Base-by-base conservation (phyloP, 2,329 filamentous ascomycete genomes). In the Aspergillus pseudoviridinutans region DNA sequence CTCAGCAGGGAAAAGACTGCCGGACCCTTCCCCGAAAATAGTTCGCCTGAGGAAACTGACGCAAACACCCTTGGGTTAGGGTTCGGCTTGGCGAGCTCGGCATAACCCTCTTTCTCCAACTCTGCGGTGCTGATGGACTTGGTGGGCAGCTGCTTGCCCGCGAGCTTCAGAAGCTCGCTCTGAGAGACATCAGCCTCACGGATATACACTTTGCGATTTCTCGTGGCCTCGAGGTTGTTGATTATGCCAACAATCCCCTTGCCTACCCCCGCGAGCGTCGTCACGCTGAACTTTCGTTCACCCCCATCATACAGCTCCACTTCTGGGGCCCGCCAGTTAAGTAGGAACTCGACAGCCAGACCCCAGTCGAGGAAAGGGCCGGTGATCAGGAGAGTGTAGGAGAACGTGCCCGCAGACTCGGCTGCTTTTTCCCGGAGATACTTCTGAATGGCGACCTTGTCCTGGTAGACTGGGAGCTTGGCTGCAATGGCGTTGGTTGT, bases 251-350 rank as follows among this genome's bases (percentile, higher is more conserved):
- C 77, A 0, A 86, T 74, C 1, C 77, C 80, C 24, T 78, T 71
- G 0, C 69, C 83, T 17, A 86, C 66, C 1, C 75, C 75, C 0
- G 66, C 61, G 0, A 86, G 72, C 0, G 76, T 81, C 0, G 83
- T 83, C 9, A 76, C 55, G 51, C 76, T 81, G 67, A 85, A 81
- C 7, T 69, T 59, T 2, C 61, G 58, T 32, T 84, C 73, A 0
- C 85, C 84, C 1, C 78, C 79, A 58, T 86, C 80, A 56, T 75
- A 78, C 0, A 86, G 64, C 0, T 64, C 73, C 0, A 76, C 73
- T 0, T 44, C 55, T 3, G 64, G 62, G 1, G 76, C 73, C 1
- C 75, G 58, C 1, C 62, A 14, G 56, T 82, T 74, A 1, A 83
- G 52, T 4, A 83, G 51, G 62, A 86, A 80, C 2, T 71, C 71